Percentiles rank a stretch among this genome's conserved stretches.
Evolutionary conservation across 805 yeast genomes (phyloP).

Genomic region (Nakazawaea ambrosiae): DNA sequence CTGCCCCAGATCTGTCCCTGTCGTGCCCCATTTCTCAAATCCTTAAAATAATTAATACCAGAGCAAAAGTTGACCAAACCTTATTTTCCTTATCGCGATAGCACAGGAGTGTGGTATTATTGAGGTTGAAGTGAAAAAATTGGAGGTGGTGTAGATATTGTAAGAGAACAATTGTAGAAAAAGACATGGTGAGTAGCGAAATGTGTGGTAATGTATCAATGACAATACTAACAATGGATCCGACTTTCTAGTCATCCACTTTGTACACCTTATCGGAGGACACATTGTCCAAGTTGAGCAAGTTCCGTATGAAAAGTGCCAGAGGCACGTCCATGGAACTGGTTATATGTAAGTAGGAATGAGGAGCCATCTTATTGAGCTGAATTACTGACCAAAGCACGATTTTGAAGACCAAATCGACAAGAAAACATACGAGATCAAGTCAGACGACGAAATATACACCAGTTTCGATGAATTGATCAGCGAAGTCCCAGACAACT

Average conservation of each 20-base stretch:
- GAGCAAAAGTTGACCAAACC: too few relatives aligned
- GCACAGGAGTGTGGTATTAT: too few relatives aligned
- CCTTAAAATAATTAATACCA: too few relatives aligned
- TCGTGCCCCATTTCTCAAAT: too few relatives aligned
- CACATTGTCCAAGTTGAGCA: conserved; percentile 52
- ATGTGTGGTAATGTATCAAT: too few relatives aligned
- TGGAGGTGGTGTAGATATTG: too few relatives aligned
- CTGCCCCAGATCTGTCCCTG: too few relatives aligned
- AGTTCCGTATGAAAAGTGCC: conserved; percentile 69
- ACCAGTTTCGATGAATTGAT: conserved; percentile 51
- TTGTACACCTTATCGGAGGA: conserved; percentile 59
- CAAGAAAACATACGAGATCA: conserved; percentile 43
- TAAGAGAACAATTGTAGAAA: too few relatives aligned
- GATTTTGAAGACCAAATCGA: conserved; percentile 44
- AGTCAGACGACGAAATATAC: conserved; percentile 41
- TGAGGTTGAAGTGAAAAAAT: too few relatives aligned
- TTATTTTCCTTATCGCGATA: too few relatives aligned
- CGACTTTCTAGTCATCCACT: conserved; percentile 41
- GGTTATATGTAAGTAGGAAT: conserved; percentile 39
- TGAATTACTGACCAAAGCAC: conserved; percentile 8
- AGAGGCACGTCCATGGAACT: conserved; percentile 58
- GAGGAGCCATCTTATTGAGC: conserved; percentile 2
- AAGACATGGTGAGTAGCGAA: too few relatives aligned
- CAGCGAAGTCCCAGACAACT: conserved; percentile 76
- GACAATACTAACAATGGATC: too few relatives aligned